Percentiles rank a stretch among this genome's conserved stretches.
phyloP scores from a whole-genome alignment of 2,329 filamentous ascomycete genomes.

The Fusarium annulatum region DNA sequence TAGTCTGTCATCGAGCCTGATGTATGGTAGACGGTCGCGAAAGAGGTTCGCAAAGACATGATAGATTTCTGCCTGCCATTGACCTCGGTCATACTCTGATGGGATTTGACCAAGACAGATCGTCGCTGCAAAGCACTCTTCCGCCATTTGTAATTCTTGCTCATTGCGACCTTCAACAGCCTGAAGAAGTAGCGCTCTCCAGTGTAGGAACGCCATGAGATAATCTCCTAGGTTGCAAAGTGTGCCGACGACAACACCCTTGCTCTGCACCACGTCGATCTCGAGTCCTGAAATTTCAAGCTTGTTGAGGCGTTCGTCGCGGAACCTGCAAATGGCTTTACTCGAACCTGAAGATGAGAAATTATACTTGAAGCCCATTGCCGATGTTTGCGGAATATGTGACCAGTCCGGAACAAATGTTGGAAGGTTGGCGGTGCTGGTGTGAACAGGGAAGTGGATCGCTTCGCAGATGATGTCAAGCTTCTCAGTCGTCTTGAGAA shows the following conservation, averaged over 20 bases:
- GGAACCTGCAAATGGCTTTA: slow-evolving; percentile 2
- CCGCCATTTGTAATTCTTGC: not conserved
- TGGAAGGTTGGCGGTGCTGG: slow-evolving; percentile 9
- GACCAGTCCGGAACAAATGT: slow-evolving; percentile 33
- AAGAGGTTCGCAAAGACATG: slow-evolving; percentile 19
- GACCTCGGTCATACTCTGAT: not conserved
- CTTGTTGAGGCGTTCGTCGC: slow-evolving; percentile 18
- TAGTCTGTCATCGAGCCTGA: not conserved
- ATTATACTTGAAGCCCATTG: slow-evolving; percentile 14
- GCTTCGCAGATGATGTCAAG: slow-evolving; percentile 24
- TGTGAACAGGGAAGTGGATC: slow-evolving; percentile 13
- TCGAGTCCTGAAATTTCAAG: slow-evolving; percentile 16
- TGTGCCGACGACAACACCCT: slow-evolving; percentile 16
- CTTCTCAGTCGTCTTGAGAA: slow-evolving; percentile 17
- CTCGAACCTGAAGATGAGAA: not conserved
- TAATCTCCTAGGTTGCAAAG: slow-evolving; percentile 29
- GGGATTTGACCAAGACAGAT: slow-evolving; percentile 23
- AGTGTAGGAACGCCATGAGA: slow-evolving; percentile 29
- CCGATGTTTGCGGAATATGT: slow-evolving; percentile 16
- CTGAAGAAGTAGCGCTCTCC: slow-evolving; percentile 18
- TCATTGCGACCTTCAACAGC: not conserved
- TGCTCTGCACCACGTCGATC: slow-evolving; percentile 2
- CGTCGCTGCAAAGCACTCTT: slow-evolving; percentile 21
- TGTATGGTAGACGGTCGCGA: slow-evolving; percentile 8
- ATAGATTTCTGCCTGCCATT: slow-evolving; percentile 6